These are phyloP conservation scores for Withania somnifera DNA, from an alignment of 305 asterid species.

Conservation along the genomic window DNA sequence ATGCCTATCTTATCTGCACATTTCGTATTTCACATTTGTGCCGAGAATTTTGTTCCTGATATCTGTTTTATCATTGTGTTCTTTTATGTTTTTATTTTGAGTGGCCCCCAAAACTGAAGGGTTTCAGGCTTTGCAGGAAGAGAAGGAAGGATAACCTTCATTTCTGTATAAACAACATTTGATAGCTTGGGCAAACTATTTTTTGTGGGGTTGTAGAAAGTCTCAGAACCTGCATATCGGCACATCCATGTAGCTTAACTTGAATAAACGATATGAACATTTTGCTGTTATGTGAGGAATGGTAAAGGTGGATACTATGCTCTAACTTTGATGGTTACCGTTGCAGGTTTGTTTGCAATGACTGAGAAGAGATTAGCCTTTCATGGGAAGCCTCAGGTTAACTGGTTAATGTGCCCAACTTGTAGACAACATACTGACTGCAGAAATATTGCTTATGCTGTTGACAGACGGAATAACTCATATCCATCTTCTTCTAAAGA, in stretches of 20 bases:
- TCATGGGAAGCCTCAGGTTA: constrained; percentile 37
- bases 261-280: neutral
- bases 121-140: neutral
- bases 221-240: neutral
- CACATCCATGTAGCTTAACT: neutral
- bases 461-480: constrained; percentile 41
- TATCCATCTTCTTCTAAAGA: constrained; percentile 14
- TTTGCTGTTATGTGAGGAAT: neutral
- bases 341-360: constrained; percentile 78
- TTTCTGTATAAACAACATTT: neutral
- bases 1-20: neutral
- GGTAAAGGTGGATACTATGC: neutral
- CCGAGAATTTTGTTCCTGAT: neutral
- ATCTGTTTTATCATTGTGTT: neutral
- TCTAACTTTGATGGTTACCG: neutral
- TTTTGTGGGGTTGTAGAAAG: neutral
- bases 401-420: constrained; percentile 85
- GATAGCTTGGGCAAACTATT: neutral
- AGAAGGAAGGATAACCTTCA: neutral
- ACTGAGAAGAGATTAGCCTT: constrained; percentile 50
- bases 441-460: constrained; percentile 82
- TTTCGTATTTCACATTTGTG: neutral
- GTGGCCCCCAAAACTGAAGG: neutral
- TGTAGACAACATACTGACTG: constrained; percentile 75
- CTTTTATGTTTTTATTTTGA: neutral